Evolutionary conservation across 2,329 filamentous ascomycete species (phyloP), one percentile per base, ranked within the genome.

Genomic region (Neospermospora avenae): DNA sequence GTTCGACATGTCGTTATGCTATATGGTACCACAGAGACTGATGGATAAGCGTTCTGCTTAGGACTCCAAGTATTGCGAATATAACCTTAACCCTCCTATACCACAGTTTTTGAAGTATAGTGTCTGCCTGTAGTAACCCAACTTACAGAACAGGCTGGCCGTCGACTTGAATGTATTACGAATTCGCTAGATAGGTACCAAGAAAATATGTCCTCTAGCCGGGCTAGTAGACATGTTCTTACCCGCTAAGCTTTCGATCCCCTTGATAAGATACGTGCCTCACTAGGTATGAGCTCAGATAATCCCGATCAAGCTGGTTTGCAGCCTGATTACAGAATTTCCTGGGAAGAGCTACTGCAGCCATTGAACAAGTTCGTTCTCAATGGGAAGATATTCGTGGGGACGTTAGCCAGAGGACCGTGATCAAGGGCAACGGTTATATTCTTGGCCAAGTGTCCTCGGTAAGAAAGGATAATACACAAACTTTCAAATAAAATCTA

Each of bases 191-290:
- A 53, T 8, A 53, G 49, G 24, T 48, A 45, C 55, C 51, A 8
- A 37, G 42, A 18, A 49, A 2, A 59, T 59, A 44, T 34, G 42
- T 6, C 37, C 24, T 41, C 34, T 63, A 58, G 49, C 22, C 14
- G 62, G 61, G 59, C 42, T 63, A 22, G 28, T 65, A 56, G 60
- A 65, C 20, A 65, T 57, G 58, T 65, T 44, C 55, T 46, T 61
- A 54, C 60, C 39, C 63, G 46, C 39, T 4, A 63, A 41, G 60
- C 63, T 61, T 53, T 58, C 20, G 37, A 59, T 31, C 7, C 4
- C 44, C 55, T 31, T 45, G 58, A 63, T 42, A 63, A 49, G 34
- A 51, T 60, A 13, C 60, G 56, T 63, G 54, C 58, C 35, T 58
- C 55, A 59, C 51, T 60, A 22, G 52, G 58, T 18, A 65, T 65